phyloP scores from a whole-genome alignment of 805 yeast species.

The Candida cerambycidarum region DNA sequence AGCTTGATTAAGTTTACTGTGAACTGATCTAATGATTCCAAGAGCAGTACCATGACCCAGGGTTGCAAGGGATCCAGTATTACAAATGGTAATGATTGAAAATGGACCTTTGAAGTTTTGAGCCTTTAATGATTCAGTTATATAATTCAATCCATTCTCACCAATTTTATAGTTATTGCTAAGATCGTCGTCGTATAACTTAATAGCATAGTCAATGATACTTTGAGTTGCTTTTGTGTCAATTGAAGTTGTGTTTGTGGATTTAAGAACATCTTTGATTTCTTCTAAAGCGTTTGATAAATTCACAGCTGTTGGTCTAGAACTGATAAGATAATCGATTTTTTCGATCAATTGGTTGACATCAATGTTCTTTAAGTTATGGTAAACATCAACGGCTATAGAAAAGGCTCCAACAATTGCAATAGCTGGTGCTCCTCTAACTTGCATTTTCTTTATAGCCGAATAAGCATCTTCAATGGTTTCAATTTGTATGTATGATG shows the following conservation, averaged over 20 bases:
- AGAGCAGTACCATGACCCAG: conserved; percentile 97
- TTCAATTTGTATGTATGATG: conserved; percentile 61
- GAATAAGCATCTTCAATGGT: conserved; percentile 73
- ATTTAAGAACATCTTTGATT: conserved; percentile 37
- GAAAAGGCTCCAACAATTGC: conserved; percentile 92
- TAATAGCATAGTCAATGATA: conserved; percentile 47
- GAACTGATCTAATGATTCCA: conserved; percentile 80
- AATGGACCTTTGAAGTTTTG: conserved; percentile 63
- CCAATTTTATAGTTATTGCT: conserved; percentile 80
- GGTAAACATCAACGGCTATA: conserved; percentile 65
- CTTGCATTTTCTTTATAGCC: conserved; percentile 89
- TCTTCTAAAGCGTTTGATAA: conserved; percentile 70
- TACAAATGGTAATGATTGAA: conserved; percentile 87
- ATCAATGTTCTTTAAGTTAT: conserved; percentile 27
- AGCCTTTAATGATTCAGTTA: conserved; percentile 42
- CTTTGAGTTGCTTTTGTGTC: conserved; percentile 23
- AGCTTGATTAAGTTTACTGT: conserved; percentile 41
- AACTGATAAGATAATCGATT: conserved; percentile 64
- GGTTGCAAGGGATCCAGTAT: conserved; percentile 95
- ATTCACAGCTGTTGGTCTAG: conserved; percentile 96
- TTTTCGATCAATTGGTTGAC: conserved; percentile 37
- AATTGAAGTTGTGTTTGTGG: conserved; percentile 21
- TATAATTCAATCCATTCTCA: conserved; percentile 73
- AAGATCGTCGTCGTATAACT: conserved; percentile 72
- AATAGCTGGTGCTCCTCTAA: conserved; percentile 98